phyloP scores from a whole-genome alignment of 1,139 yeast species.

The Magnusiomyces paraingens region DNA sequence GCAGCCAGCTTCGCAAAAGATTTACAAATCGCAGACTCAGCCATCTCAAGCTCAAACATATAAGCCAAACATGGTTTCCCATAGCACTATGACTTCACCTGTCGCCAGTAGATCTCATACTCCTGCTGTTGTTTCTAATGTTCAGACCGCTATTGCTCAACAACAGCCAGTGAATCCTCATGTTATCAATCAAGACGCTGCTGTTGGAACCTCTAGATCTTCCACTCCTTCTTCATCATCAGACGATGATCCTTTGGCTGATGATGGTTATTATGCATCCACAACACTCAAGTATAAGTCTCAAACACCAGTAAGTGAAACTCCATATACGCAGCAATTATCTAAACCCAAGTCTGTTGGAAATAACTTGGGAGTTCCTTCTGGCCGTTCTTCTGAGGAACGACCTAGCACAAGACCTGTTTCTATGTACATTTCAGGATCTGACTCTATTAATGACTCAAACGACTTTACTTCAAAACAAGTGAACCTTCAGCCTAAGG shows the following conservation, averaged over 20 bases:
- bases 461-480: conserved; percentile 5
- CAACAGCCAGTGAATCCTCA: no score
- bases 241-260: conserved; percentile 8
- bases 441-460: conserved; percentile 11
- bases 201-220: not conserved
- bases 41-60: not conserved
- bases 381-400: not conserved
- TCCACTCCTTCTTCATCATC: conserved; percentile 13
- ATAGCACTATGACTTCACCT: conserved; percentile 12
- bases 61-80: conserved; percentile 5
- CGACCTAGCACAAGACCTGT: conserved; percentile 12
- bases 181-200: not conserved
- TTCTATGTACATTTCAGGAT: conserved; percentile 9
- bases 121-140: conserved; percentile 1
- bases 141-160: not conserved
- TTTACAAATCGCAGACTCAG: not conserved
- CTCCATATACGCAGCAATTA: no score
- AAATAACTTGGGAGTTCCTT: no score
- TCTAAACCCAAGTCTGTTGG: no score
- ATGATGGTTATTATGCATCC: not conserved
- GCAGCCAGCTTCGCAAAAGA: not conserved
- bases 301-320: no score
- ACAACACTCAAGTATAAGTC: no score
- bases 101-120: conserved; percentile 14
- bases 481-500: not conserved